Evolutionary conservation across 2,329 filamentous ascomycete species (phyloP), one percentile per base, ranked within the genome.

Genomic region (Didymosphaeria variabile): DNA sequence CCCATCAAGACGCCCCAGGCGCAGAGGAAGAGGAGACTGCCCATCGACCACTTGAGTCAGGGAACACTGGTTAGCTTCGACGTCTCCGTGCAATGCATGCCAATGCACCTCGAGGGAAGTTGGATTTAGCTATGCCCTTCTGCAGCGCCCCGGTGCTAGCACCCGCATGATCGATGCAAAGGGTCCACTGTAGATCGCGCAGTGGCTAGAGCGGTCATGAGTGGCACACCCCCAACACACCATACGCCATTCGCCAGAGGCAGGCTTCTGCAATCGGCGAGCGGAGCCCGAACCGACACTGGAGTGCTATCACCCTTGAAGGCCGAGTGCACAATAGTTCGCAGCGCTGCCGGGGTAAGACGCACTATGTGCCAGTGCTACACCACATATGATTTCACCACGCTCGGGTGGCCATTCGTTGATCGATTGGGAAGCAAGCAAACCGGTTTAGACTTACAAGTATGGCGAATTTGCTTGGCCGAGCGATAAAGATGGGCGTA

Each of bases 1-100:
- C 95, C 95, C 92, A 97, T 97, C 81, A 98, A 87, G 68, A 94
- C 92, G 29, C 93, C 93, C 86, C 95, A 99, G 70, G 94, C 97
- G 70, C 88, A 87, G 72, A 98, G 86, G 83, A 98, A 98, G 67
- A 99, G 86, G 52, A 91, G 76, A 52, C 94, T 97, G 58, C 94
- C 95, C 77, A 97, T 89, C 53, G 94, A 93, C 95, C 95, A 99
- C 84, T 95, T 98, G 79, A 76, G 68, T 66, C 53, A 69, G 65
- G 64, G 59, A 66, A 69, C 59, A 71, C 40, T 64, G 46, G 70
- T 82, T 81, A 79, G 77, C 79, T 63, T 70, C 67, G 66, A 60
- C 62, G 45, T 50, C 62, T 65, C 66, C 61, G 67, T 66, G 62
- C 68, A 67, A 72, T 68, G 68, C 68, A 65, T 66, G 67, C 65